Evolutionary conservation across 176 grass and related monocot species (phyloP).

Genomic region (Chloris gayana): DNA sequence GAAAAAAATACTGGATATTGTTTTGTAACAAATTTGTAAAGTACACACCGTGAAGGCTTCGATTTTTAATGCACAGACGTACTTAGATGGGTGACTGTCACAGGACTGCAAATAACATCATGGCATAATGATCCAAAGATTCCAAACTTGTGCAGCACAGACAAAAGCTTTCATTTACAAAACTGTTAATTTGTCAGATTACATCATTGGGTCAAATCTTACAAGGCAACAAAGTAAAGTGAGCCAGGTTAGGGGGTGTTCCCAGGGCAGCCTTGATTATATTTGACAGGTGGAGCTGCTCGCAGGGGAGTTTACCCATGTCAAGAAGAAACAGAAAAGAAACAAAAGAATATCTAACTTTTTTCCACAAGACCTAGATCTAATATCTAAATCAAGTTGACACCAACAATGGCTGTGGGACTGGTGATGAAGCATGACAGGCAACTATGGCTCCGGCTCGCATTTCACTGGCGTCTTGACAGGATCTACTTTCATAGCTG

Average conservation of each 20-base stretch:
- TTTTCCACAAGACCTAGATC: neutral
- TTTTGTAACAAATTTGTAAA: neutral
- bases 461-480: conserved; percentile 54
- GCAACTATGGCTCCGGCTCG: conserved; percentile 55
- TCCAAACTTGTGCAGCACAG: neutral
- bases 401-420: conserved; percentile 14
- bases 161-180: conserved; percentile 61
- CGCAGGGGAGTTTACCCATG: conserved; percentile 46
- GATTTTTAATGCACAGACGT: neutral
- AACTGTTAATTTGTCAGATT: conserved; percentile 20
- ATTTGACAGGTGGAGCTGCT: conserved; percentile 53
- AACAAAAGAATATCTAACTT: conserved; percentile 3
- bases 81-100: neutral
- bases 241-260: conserved; percentile 16
- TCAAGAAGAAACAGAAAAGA: conserved; percentile 37
- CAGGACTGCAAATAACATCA: neutral
- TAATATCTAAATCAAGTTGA: conserved; percentile 18
- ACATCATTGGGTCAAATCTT: conserved; percentile 31
- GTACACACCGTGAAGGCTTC: neutral
- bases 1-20: neutral
- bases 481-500: conserved; percentile 5
- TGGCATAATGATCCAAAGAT: neutral
- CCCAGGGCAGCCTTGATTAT: conserved; percentile 58
- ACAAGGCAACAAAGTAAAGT: neutral
- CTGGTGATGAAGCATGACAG: neutral